Percentiles rank a stretch among this genome's conserved stretches.
phyloP scores from a whole-genome alignment of 768 basidiomycete genomes.

The Russula abietina region DNA sequence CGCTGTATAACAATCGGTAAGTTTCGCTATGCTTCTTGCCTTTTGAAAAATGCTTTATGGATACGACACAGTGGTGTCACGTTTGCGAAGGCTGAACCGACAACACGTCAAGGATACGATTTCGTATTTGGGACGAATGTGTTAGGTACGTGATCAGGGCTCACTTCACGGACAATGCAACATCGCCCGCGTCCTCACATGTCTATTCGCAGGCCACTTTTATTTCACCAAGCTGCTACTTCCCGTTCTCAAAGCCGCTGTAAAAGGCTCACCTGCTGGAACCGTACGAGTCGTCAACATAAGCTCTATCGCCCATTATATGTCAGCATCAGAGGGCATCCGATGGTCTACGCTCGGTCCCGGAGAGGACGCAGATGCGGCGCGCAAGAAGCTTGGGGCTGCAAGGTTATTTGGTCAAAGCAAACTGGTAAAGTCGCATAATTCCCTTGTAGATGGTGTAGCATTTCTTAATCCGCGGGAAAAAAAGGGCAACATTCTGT shows the following conservation, averaged over 20 bases:
- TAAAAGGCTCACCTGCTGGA: not conserved
- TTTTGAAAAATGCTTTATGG: not conserved
- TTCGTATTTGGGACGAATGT: not conserved
- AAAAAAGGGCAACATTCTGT: slow-evolving; percentile 7
- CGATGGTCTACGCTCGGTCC: not conserved
- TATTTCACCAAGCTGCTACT: slow-evolving; percentile 8
- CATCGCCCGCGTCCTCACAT: not conserved
- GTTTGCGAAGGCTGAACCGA: not conserved
- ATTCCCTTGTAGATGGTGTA: not conserved
- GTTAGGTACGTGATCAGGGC: not conserved
- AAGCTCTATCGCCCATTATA: slow-evolving; percentile 4
- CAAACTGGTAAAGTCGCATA: not conserved
- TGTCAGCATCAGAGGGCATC: slow-evolving; percentile 1
- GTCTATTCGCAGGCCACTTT: not conserved
- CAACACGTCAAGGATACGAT: not conserved
- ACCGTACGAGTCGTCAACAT: slow-evolving; percentile 5
- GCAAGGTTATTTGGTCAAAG: not conserved
- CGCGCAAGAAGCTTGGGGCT: not conserved
- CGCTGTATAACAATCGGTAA: slow-evolving; percentile 1
- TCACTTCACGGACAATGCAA: no score
- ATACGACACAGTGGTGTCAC: not conserved
- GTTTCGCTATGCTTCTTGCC: not conserved
- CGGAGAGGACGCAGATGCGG: not conserved
- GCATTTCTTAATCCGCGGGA: not conserved
- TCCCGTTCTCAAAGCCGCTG: not conserved